Evolutionary conservation across 257 asterid genomes (phyloP), one percentile per base, ranked within the genome.

Genomic region (Solanum ahanhuiri): DNA sequence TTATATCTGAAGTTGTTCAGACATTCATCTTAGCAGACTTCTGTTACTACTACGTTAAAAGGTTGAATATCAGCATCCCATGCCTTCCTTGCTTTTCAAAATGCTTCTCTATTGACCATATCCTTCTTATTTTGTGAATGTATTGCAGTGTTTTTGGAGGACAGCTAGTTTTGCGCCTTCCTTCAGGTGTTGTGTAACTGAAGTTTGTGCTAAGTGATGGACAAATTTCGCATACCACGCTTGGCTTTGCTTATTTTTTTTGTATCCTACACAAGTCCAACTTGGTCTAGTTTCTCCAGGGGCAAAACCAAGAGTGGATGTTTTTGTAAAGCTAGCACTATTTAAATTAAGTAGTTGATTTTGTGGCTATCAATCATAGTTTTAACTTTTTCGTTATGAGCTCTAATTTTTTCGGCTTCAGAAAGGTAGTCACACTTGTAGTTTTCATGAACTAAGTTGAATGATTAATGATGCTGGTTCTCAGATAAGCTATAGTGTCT

Each of bases 81-180:
- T 73, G 82, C 57, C 72, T 54, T 3, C 5, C 10, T 45, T 72
- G 11, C 66, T 67, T 37, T 51, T 37, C 4, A 8, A 2, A 12
- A 22, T 6, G 45, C 33, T 28, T 79, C n/a, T 39, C 70, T n/a
- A 88, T 58, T 34, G 71, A 89, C 72, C 48, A 25, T n/a, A 9
- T 22, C 84, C 79, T 72, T 69, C 82, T 75, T 48, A 39, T 39
- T 57, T 57, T 57, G 10, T 57, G 64, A 57, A 7, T 20, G 64
- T 39, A 30, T 73, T 86, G 91, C 95, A 94, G 97, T 87, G 96
- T 94, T 81, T 94, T 93, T 2, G 97, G 96, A 86, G 97, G 97
- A 72, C 95, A 94, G 90, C 95, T 94, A 3, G 93, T 92, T 58
- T 84, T 94, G 89, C 94, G 97, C 92, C 96, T 94, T 89, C 97